phyloP scores from a whole-genome alignment of 495 filamentous ascomycete species.

The Margaritispora aquatica region DNA sequence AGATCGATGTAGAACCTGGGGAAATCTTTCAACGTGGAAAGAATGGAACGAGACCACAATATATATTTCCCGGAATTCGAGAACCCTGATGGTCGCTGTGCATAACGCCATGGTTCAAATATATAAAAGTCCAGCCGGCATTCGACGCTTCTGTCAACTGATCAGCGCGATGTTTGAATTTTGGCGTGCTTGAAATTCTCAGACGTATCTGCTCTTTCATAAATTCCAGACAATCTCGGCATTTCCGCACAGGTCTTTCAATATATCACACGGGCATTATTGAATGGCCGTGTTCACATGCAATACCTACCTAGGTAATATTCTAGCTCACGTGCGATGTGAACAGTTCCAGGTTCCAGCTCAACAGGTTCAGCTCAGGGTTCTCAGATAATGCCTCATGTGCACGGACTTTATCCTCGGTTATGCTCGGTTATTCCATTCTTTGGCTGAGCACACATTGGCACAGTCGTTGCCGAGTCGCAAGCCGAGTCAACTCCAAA shows the following conservation, averaged over 20 bases:
- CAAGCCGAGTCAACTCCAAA: conserved; percentile 11
- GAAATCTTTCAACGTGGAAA: background rate
- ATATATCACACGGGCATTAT: background rate
- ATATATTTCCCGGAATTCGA: background rate
- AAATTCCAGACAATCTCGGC: background rate
- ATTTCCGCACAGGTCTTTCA: background rate
- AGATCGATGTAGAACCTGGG: background rate
- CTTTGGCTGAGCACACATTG: too few relatives aligned
- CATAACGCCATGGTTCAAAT: background rate
- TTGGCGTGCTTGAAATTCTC: too few relatives aligned
- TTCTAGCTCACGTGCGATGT: too few relatives aligned
- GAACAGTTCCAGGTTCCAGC: too few relatives aligned
- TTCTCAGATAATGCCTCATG: background rate
- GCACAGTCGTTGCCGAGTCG: background rate
- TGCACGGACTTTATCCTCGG: conserved; percentile 19
- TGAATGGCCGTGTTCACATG: conserved; percentile 12
- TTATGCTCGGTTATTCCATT: conserved; percentile 15
- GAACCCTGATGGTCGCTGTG: background rate
- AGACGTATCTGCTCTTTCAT: too few relatives aligned
- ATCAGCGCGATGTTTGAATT: too few relatives aligned
- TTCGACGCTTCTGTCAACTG: too few relatives aligned
- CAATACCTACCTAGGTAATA: background rate
- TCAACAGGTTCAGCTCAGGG: conserved; percentile 10
- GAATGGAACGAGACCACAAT: background rate
- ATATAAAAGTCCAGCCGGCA: too few relatives aligned